Evolutionary conservation across 345 rosid species (phyloP), one percentile per base, ranked within the genome.

Genomic region (Salix caprea): DNA sequence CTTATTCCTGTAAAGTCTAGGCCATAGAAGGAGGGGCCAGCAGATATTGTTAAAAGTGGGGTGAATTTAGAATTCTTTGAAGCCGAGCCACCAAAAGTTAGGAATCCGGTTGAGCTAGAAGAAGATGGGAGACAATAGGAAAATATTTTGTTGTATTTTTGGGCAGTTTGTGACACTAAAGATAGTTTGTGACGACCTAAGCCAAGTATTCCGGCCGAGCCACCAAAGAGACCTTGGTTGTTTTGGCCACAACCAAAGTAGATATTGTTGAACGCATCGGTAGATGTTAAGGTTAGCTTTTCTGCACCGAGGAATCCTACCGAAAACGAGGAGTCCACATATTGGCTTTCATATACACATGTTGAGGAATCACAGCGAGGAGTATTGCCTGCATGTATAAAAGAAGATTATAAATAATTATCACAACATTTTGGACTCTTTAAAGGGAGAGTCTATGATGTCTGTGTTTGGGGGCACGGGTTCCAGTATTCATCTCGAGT

Each of bases 41-140:
- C 73, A 0, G 94, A 72, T 34, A 34, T 34, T 0, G 89, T 73
- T 4, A 91, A 77, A 4, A 92, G 65, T 1, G 94, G 92, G 0
- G 98, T 94, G 88, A 77, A 94, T 42, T 86, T 84, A 2, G 85
- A 78, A 4, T 90, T 74, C 5, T 77, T 73, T 1, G 91, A 86
- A 39, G 74, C 12, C 10, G 46, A 37, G 73, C 77, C 71, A 44
- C 88, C 82, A 69, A 95, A 91, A 3, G 88, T 85, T 79, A 95
- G 91, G 86, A 87, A 89, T 2, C 99, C 99, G 12, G 90, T 88
- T 66, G 86, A 74, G 86, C 86, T 76, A 4, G 92, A 1, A 30
- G 96, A 80, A 5, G 99, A 89, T 0, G 99, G 97, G 4, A 95
- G 89, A 65, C 99, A 95, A 48, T 95, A 93, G 37, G 99, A 93